phyloP scores from a whole-genome alignment of 2,329 filamentous ascomycete genomes.

The Pseudofabraea citricarpa region DNA sequence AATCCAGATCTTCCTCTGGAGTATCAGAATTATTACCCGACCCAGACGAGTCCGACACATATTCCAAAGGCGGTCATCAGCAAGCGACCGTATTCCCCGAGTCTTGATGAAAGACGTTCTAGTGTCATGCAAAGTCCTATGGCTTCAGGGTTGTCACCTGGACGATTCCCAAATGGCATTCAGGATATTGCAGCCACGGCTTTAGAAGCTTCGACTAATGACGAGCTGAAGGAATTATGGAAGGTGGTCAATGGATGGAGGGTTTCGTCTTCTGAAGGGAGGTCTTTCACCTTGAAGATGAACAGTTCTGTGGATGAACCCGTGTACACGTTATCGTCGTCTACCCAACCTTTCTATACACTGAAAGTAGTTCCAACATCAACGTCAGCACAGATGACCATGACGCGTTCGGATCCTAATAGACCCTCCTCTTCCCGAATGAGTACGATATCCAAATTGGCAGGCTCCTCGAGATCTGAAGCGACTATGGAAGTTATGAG shows the following conservation, averaged over 20 bases:
- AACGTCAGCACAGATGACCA: conserved; percentile 54
- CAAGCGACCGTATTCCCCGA: conserved; percentile 52
- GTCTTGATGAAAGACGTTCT: conserved; percentile 19
- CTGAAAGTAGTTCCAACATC: conserved; percentile 61
- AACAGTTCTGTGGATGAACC: conserved; percentile 54
- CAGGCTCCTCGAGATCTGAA: conserved; percentile 16
- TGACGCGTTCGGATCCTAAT: conserved; percentile 55
- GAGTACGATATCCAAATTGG: conserved; percentile 13
- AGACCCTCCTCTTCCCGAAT: conserved; percentile 33
- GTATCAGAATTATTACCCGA: conserved; percentile 67
- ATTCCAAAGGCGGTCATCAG: conserved; percentile 63
- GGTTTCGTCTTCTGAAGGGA: conserved; percentile 53
- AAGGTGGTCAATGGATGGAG: conserved; percentile 67
- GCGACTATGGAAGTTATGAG: conserved; percentile 41
- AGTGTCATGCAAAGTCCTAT: conserved; percentile 24
- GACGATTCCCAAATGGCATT: conserved; percentile 21
- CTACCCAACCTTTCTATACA: conserved; percentile 61
- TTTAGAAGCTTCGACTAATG: conserved; percentile 34
- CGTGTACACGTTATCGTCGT: conserved; percentile 61
- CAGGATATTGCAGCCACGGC: conserved; percentile 18
- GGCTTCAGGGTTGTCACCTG: conserved; percentile 17
- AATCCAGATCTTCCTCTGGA: conserved; percentile 62
- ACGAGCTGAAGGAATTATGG: conserved; percentile 63
- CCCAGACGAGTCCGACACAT: conserved; percentile 56
- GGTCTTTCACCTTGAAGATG: conserved; percentile 55